phyloP scores from a whole-genome alignment of 345 rosid species.

The Hypericum perforatum region DNA sequence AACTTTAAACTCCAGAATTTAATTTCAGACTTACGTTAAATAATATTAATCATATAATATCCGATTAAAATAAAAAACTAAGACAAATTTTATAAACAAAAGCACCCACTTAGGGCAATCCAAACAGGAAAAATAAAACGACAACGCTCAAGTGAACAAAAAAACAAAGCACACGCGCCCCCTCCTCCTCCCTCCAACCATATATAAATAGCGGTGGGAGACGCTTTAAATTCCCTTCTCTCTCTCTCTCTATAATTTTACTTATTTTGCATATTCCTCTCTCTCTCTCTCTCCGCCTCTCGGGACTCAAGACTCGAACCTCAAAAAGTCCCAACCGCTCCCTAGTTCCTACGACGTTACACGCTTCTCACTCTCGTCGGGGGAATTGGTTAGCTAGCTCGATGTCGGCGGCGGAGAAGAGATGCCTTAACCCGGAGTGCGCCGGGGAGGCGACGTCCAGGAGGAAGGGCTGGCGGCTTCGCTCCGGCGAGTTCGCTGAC shows the following conservation, averaged over 20 bases:
- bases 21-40: no score
- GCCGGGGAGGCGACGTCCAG: slow-evolving; percentile 38
- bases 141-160: neutral
- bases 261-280: neutral
- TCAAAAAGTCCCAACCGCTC: slow-evolving; percentile 4
- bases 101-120: no score
- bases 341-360: neutral
- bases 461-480: slow-evolving; percentile 81
- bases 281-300: neutral
- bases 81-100: no score
- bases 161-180: neutral
- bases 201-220: neutral
- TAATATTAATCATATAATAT: no score
- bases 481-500: slow-evolving; percentile 69
- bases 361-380: slow-evolving; percentile 8
- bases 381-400: slow-evolving; percentile 4
- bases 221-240: neutral
- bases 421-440: slow-evolving; percentile 76
- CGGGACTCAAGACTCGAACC: neutral
- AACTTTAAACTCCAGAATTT: no score
- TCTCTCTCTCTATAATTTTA: neutral
- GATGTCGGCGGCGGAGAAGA: slow-evolving; percentile 28
- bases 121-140: neutral
- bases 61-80: no score
- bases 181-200: no score